Evolutionary conservation across 768 basidiomycete genomes (phyloP), one percentile per base, ranked within the genome.

Genomic region (Tulasnella sp.): DNA sequence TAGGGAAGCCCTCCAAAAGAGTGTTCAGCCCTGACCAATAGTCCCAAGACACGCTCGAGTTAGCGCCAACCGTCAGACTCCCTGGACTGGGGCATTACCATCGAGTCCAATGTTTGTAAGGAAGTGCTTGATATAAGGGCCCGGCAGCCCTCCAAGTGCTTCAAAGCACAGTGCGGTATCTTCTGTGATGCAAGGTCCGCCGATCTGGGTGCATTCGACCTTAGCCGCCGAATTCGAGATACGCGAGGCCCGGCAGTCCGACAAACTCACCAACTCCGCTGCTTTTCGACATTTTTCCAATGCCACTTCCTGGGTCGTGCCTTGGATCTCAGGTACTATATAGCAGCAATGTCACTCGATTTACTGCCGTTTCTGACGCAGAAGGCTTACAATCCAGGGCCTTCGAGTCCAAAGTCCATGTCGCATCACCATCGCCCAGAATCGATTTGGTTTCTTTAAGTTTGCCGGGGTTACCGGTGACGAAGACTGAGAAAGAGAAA

Each of bases 111-210:
- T 83, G 34, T 86, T 87, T 64, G 87, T 86, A 83, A 98, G 84
- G 83, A 99, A 99, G 79, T 93, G 86, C 81, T 99, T 99, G 86
- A 99, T 96, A 84, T 97, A 99, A 0, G 97, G 97, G 0, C 97
- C 97, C 1, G 97, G 97, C 3, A 99, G 88, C 0, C 95, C 97
- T 25, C 91, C 88, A 22, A 99, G 85, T 0, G 97, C 96, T 77
- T 90, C 89, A 81, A 94, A 99, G 79, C 91, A 93, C 7, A 99
- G 88, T 0, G 97, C 95, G 0, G 97, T 99, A 82, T 99, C 97
- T 84, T 99, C 94, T 0, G 93, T 95, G 80, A 90, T 89, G 79
- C 88, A 89, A 9, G 90, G 86, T 0, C 86, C 86, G 39, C 86
- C 85, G 12, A 90, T 80, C 84, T 86, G 42, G 11, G 29, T 9